These are phyloP conservation scores for Clavispora santaluciae DNA, from an alignment of 805 yeast species.

Conservation along the genomic window DNA sequence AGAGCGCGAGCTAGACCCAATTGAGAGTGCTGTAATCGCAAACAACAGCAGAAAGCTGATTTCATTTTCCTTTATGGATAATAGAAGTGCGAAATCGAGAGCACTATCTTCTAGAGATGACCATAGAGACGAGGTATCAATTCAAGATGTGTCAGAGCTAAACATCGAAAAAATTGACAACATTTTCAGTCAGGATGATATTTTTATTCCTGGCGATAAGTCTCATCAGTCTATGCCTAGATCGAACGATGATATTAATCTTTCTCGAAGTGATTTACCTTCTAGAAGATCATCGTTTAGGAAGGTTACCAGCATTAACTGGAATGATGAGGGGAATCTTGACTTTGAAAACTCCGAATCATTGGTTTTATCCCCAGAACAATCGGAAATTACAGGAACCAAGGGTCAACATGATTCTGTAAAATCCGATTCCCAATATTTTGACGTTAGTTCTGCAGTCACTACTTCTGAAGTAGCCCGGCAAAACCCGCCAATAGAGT, in stretches of 20 bases:
- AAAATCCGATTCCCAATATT: conserved; percentile 18
- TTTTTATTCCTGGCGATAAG: conserved; percentile 1
- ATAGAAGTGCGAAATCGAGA: not conserved
- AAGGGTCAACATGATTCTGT: not conserved
- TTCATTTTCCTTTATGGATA: not conserved
- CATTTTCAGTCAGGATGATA: conserved; percentile 25
- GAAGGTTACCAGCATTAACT: conserved; percentile 34
- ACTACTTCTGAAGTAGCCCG: not conserved
- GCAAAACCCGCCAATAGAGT: not conserved
- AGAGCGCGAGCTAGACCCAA: conserved; percentile 4
- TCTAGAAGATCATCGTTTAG: conserved; percentile 13
- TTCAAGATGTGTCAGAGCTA: conserved; percentile 36
- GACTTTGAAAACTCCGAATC: conserved; percentile 23
- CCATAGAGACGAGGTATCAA: conserved; percentile 20
- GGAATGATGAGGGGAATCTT: conserved; percentile 36
- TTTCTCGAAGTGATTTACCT: conserved; percentile 13
- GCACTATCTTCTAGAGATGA: not conserved
- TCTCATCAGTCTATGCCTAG: not conserved
- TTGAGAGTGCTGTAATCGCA: not conserved
- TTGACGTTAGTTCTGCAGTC: conserved; percentile 18
- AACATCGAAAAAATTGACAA: conserved; percentile 36
- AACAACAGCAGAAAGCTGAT: not conserved
- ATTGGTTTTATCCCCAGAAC: not conserved
- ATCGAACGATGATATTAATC: not conserved
- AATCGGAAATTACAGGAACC: not conserved